Conservation (phyloP, 2,329 filamentous ascomycete species). For the Septoria petroselini region DNA sequence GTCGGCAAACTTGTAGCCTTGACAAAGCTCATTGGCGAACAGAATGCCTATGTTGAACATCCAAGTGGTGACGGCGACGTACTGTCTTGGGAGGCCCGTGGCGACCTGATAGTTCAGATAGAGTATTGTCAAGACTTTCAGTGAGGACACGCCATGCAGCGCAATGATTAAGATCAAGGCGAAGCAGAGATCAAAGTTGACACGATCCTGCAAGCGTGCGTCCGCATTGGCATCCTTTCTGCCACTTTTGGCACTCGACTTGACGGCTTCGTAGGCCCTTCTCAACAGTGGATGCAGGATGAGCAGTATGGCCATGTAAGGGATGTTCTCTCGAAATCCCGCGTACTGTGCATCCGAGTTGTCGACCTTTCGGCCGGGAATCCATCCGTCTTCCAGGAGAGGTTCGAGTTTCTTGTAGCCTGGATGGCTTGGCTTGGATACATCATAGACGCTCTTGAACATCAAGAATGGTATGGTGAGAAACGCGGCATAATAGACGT, state of each 20-base stretch:
- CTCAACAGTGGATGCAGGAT: conserved; percentile 76
- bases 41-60: conserved; percentile 79
- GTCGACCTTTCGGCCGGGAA: conserved; percentile 88
- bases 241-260: not conserved
- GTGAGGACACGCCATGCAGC: conserved; percentile 78
- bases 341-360: conserved; percentile 85
- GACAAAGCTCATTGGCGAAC: conserved; percentile 82
- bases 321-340: conserved; percentile 80
- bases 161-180: conserved; percentile 72
- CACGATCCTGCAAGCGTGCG: conserved; percentile 60
- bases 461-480: conserved; percentile 68
- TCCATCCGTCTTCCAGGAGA: conserved; percentile 78
- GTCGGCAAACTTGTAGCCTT: conserved; percentile 69
- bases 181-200: conserved; percentile 79
- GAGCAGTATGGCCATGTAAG: conserved; percentile 71
- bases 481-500: conserved; percentile 72
- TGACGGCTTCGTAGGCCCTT: conserved; percentile 59
- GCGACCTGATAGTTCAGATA: conserved; percentile 78
- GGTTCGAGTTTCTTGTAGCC: conserved; percentile 72
- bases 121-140: conserved; percentile 79
- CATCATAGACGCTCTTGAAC: conserved; percentile 84
- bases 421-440: conserved; percentile 82
- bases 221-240: conserved; percentile 45
- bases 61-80: conserved; percentile 78
- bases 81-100: conserved; percentile 65